Base-by-base conservation (phyloP, 352 stramenopile genomes). In the Globisporangium cylindrosporum region DNA sequence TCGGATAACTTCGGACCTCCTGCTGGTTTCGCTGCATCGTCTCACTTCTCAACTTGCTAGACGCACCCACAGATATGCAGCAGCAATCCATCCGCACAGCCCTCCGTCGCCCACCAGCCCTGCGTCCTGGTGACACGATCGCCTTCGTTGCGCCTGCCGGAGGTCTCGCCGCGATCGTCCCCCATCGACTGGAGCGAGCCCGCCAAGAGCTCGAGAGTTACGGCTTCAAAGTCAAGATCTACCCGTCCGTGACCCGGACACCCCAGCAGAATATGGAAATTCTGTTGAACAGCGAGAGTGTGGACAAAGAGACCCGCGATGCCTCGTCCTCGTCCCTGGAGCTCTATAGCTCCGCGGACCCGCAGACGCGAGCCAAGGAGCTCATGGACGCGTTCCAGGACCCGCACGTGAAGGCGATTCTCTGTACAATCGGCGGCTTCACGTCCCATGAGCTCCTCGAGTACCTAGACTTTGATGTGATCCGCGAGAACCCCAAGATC, bases 371-470 rank as follows among this genome's bases (percentile, higher is more conserved):
- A 32, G 79, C 78, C 0, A 5, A 69, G 4, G 80, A 90, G 9
- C 67, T 90, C 56, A 89, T 88, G 81, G 59, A 79, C 24, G 80
- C 80, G 18, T 89, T 91, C 32, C 38, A 46, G 18, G 78, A 89
- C 48, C 73, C 75, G 0, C 6, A 65, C 0, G 70, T 91, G 4
- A 67, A 69, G 5, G 78, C 72, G 4, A 89, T 90, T 51, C 65
- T 88, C 15, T 87, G 79, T 34, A 78, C 81, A 9, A 86, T 89
- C 25, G 83, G 83, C 2, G 81, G 83, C 2, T 74, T 87, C 46
- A 90, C 80, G 29, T 85, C 72, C 22, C 81, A 91, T 63, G 81
- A 90, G 61, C 32, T 90, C 5, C 68, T 91, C 34, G 80, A 89
- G 63, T 80, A 80, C 63, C 74, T 91, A 25, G 77, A 90, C 71